Base-by-base conservation (phyloP, 192 early-diverging fungal genomes). In the Coemansia sp. region DNA sequence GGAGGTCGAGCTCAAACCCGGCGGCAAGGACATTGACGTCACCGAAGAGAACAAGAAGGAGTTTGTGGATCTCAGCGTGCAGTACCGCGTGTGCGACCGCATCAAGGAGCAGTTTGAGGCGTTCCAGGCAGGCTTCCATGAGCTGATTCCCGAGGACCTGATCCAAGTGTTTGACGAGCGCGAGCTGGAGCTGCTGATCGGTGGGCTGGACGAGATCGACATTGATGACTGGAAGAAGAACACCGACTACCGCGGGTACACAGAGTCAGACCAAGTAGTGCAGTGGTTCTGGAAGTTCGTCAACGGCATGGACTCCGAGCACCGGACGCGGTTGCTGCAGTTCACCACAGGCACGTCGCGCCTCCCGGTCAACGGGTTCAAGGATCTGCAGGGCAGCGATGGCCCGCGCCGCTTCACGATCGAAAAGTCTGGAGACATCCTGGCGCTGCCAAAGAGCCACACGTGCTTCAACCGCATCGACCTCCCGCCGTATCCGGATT, bases 391-490 rank as follows among this genome's bases (percentile, higher is more conserved):
- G 80, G 97, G 97, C 38, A 91, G 89, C 68, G 97, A 99, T 78
- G 97, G 97, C 0, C 97, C 97, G 7, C 83, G 97, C 46, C 84
- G 93, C 44, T 99, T 99, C 69, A 96, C 94, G 0, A 93, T 99
- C 64, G 97, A 99, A 74, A 96, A 95, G 76, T 86, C 92, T 16
- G 95, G 95, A 15, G 94, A 97, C 55, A 83, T 89, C 20, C 84
- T 89, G 10, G 87, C 89, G 33, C 80, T 99, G 67, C 97, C 97
- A 14, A 97, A 99, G 79, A 88, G 88, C 35, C 97, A 99, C 75
- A 98, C 97, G 11, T 99, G 94, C 76, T 99, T 99, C 84, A 99
- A 99, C 80, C 93, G 97, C 33, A 90, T 99, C 60, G 95, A 98
- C 69, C 84, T 99, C 75, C 97, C 97, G 60, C 91, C 92, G 16